Evolutionary conservation across 768 basidiomycete species (phyloP), one percentile per base, ranked within the genome.

Genomic region (Tricholoma flavovirens): DNA sequence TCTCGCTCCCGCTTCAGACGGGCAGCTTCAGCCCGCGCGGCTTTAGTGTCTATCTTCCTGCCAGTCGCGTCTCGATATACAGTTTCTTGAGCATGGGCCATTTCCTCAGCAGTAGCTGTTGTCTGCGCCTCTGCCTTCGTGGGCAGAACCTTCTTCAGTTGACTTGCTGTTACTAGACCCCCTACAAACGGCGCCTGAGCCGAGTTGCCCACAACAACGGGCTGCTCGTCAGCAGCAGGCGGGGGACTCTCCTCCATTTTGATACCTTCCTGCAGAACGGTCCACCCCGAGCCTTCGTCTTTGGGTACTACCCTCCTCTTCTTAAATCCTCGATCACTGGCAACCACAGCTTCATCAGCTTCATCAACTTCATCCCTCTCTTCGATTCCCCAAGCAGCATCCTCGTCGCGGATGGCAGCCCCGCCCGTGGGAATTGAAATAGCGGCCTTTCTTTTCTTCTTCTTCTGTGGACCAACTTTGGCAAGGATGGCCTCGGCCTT

Each of bases 401-500:
- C 91, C 10, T 92, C 88, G 64, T 93, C 92, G 30, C 72, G 73
- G 58, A 82, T 75, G 62, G 67, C 70, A 8, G 71, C 66, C 19
- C 71, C 71, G 7, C 67, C 62, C 26, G 63, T 56, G 9, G 66
- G 36, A 26, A 69, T 53, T 15, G 61, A 56, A 19, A 61, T 61
- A 8, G 66, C 67, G 11, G 70, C 77, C 70, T 87, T 89, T 52
- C 84, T 80, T 71, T 89, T 92, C 78, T 90, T 92, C 71, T 87
- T 87, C 71, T 87, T 87, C 67, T 78, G 79, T 0, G 75, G 73
- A 2, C 72, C 76, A 0, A 80, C 69, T 45, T 83, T 83, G 3
- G 93, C 77, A 7, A 98, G 78, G 59, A 98, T 98, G 5, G 93
- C 94, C 62, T 98, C 96, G 2, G 95, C 93, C 65, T 98, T 98